Conservation (phyloP, 306 rosid genomes). For the Trifolium repens region DNA sequence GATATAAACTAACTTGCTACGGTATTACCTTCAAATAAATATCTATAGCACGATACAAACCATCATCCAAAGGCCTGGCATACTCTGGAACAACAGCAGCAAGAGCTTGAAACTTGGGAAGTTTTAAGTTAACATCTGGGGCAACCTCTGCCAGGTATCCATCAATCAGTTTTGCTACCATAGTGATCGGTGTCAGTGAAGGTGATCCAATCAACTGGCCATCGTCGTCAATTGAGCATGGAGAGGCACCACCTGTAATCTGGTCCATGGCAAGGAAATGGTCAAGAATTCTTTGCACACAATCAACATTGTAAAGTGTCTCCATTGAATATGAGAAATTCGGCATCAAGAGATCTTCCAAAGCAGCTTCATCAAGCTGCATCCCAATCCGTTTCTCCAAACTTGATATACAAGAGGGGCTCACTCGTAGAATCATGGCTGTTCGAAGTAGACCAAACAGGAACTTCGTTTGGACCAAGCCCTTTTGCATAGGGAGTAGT, state of each 20-base stretch:
- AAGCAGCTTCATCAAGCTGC: constrained; percentile 94
- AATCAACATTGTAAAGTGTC: constrained; percentile 94
- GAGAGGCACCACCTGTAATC: constrained; percentile 75
- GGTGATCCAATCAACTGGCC: constrained; percentile 91
- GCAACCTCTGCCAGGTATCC: constrained; percentile 99
- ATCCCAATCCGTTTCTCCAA: constrained; percentile 84
- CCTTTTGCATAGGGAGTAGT: constrained; percentile 83
- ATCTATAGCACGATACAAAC: constrained; percentile 95
- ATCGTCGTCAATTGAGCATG: constrained; percentile 76
- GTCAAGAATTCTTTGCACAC: constrained; percentile 87
- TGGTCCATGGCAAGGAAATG: constrained; percentile 90
- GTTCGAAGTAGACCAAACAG: constrained; percentile 88
- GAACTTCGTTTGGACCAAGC: constrained; percentile 75
- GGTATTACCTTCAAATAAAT: constrained; percentile 85
- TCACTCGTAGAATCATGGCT: constrained; percentile 83
- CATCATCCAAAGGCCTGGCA: constrained; percentile 96
- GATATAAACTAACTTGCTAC: constrained; percentile 17
- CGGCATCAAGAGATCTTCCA: constrained; percentile 97
- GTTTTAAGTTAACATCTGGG: constrained; percentile 93
- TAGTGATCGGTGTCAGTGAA: constrained; percentile 83
- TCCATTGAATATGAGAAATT: constrained; percentile 93
- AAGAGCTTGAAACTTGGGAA: constrained; percentile 84
- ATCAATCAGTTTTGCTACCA: constrained; percentile 96
- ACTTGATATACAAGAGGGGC: constrained; percentile 70
- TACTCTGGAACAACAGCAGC: constrained; percentile 97